A percentile compares a stretch with the other conserved stretches of the same genome.
phyloP scores from a whole-genome alignment of 257 asterid species.

The Misopates orontium region DNA sequence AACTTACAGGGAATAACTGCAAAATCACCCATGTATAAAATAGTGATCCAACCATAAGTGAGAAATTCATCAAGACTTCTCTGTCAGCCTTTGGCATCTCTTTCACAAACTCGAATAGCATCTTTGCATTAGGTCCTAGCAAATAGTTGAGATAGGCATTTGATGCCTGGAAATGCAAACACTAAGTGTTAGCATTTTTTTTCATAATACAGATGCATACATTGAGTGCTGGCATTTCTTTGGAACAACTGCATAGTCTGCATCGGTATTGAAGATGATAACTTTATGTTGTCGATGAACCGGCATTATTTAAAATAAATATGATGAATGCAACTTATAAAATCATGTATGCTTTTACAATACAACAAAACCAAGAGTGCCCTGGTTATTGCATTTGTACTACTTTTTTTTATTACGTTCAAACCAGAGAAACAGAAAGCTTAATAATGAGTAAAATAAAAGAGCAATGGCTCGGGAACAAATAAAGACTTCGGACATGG shows the following conservation, averaged over 20 bases:
- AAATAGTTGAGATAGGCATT: constrained; percentile 84
- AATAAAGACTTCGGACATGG: too few relatives aligned
- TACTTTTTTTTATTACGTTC: too few relatives aligned
- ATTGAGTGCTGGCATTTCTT: constrained; percentile 15
- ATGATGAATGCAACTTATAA: too few relatives aligned
- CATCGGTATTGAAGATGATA: neutral
- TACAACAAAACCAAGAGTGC: too few relatives aligned
- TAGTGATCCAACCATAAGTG: constrained; percentile 89
- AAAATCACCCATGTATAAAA: constrained; percentile 85
- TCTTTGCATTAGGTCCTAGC: constrained; percentile 65
- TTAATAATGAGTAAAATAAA: too few relatives aligned
- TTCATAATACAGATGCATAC: constrained; percentile 34
- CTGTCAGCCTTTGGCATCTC: constrained; percentile 95
- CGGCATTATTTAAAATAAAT: too few relatives aligned
- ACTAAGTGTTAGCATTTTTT: constrained; percentile 33
- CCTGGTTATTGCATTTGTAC: too few relatives aligned
- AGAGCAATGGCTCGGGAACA: too few relatives aligned
- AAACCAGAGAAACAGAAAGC: too few relatives aligned
- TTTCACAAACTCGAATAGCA: constrained; percentile 80
- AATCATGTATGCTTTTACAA: too few relatives aligned
- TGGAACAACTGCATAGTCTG: too few relatives aligned
- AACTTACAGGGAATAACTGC: constrained; percentile 87
- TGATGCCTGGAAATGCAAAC: constrained; percentile 66
- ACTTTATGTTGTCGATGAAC: neutral
- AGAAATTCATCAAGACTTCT: constrained; percentile 71